phyloP scores from a whole-genome alignment of 768 basidiomycete genomes.

The Boletus insuetus region DNA sequence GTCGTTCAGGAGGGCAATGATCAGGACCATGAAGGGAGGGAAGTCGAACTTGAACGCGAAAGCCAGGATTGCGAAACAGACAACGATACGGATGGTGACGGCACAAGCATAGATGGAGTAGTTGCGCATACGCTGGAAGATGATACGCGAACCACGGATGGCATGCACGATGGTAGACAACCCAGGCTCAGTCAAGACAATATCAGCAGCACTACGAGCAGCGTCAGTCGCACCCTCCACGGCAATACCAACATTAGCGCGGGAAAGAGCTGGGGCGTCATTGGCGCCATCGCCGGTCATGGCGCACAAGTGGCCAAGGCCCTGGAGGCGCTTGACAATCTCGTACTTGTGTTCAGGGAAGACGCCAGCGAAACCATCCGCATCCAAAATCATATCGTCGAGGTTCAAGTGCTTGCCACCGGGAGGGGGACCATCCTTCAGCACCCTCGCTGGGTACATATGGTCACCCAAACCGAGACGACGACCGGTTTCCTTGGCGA shows the following conservation, averaged over 20 bases:
- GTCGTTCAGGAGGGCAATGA: slow-evolving; percentile 95
- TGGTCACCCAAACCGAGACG: slow-evolving; percentile 98
- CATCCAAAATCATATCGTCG: slow-evolving; percentile 99
- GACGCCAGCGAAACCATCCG: slow-evolving; percentile 98
- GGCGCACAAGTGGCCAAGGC: slow-evolving; percentile 91
- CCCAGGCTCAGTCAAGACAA: slow-evolving; percentile 97
- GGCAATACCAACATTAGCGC: slow-evolving; percentile 99
- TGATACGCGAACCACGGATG: slow-evolving; percentile 96
- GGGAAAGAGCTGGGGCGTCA: slow-evolving; percentile 95
- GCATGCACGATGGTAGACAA: slow-evolving; percentile 99
- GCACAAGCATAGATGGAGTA: slow-evolving; percentile 97
- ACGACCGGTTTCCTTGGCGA: slow-evolving; percentile 98
- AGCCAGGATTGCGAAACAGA: slow-evolving; percentile 93
- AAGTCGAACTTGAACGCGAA: slow-evolving; percentile 98
- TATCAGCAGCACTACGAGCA: slow-evolving; percentile 97
- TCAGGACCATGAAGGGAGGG: slow-evolving; percentile 99
- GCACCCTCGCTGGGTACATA: slow-evolving; percentile 99
- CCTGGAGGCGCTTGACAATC: slow-evolving; percentile 97
- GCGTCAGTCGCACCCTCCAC: slow-evolving; percentile 99
- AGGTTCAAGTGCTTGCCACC: slow-evolving; percentile 80
- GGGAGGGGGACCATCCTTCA: slow-evolving; percentile 92
- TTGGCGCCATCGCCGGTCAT: slow-evolving; percentile 99
- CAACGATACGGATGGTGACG: slow-evolving; percentile 98
- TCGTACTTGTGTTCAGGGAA: slow-evolving; percentile 99
- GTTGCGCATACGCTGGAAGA: slow-evolving; percentile 99